phyloP scores from a whole-genome alignment of 805 yeast genomes.

The Cyberlindnera samutprakarnensis region DNA sequence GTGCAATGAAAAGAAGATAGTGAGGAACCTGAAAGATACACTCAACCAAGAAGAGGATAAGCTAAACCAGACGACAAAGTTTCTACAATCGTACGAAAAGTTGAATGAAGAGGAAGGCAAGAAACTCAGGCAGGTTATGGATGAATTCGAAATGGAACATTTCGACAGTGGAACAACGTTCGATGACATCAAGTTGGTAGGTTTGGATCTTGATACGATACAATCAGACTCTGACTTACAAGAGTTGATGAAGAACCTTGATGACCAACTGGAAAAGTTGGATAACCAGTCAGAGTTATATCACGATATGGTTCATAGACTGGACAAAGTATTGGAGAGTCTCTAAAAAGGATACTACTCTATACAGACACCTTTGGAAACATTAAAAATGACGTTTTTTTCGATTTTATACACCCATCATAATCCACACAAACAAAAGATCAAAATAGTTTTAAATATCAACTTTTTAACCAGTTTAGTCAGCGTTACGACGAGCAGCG shows the following conservation, averaged over 20 bases:
- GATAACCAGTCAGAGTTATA: slow-evolving; percentile 8
- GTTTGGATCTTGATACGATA: slow-evolving; percentile 2
- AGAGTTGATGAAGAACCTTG: slow-evolving; percentile 9
- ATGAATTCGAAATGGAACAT: neutral
- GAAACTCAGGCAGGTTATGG: slow-evolving; percentile 7
- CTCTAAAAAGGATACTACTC: neutral
- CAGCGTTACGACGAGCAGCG: slow-evolving; percentile 86
- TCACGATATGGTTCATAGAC: slow-evolving; percentile 4
- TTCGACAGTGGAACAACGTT: neutral
- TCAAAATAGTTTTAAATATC: too few relatives aligned
- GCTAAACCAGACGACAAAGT: slow-evolving; percentile 6
- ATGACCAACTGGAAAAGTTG: slow-evolving; percentile 10
- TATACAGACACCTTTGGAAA: neutral
- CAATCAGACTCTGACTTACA: slow-evolving; percentile 1
- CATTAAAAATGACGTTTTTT: slow-evolving; percentile 7
- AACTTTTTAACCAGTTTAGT: slow-evolving; percentile 37
- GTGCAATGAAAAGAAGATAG: slow-evolving; percentile 15
- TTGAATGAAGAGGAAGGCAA: slow-evolving; percentile 8
- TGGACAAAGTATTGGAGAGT: slow-evolving; percentile 8
- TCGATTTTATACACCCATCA: slow-evolving; percentile 5
- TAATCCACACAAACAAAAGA: slow-evolving; percentile 2
- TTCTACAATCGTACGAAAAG: slow-evolving; percentile 9
- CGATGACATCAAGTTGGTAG: slow-evolving; percentile 2
- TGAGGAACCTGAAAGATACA: slow-evolving; percentile 9
- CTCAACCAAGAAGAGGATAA: slow-evolving; percentile 7